These are phyloP conservation scores for Hypoxylon lienhwacheense DNA, from an alignment of 495 filamentous ascomycete genomes.

Conservation along the genomic window DNA sequence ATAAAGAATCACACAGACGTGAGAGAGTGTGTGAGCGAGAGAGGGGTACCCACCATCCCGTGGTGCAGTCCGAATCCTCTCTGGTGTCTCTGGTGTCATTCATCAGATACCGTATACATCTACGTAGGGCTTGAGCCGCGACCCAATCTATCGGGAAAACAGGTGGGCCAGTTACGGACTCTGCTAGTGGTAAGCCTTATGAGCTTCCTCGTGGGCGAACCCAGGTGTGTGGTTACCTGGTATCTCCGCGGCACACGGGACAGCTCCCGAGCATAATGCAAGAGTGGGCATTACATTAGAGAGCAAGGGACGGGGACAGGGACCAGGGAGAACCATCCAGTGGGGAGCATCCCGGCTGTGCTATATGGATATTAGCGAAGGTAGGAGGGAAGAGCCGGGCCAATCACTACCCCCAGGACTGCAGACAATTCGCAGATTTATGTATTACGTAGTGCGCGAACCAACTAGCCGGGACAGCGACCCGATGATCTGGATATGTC, in stretches of 20 bases:
- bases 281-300: no score
- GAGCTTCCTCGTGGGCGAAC: constrained; percentile 3
- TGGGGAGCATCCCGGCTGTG: constrained; percentile 14
- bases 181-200: not conserved
- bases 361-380: constrained; percentile 14
- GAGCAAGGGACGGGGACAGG: constrained; percentile 1
- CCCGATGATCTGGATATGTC: constrained; percentile 21
- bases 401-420: constrained; percentile 10
- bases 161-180: not conserved
- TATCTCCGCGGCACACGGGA: not conserved
- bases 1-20: not conserved
- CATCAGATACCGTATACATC: not conserved
- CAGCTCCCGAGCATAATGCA: constrained; percentile 2
- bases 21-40: not conserved
- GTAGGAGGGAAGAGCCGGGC: not conserved
- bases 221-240: constrained; percentile 16
- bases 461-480: constrained; percentile 19
- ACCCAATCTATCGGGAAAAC: constrained; percentile 12
- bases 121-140: constrained; percentile 20
- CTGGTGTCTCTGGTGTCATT: no score
- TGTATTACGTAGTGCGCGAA: constrained; percentile 12
- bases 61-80: not conserved
- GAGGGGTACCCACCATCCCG: constrained; percentile 6
- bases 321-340: constrained; percentile 10
- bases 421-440: not conserved